A percentile compares a stretch with the other conserved stretches of the same genome.
These are phyloP conservation scores for Zygnema circumcarinatum DNA, from an alignment of 139 green algal species.

Conservation along the genomic window DNA sequence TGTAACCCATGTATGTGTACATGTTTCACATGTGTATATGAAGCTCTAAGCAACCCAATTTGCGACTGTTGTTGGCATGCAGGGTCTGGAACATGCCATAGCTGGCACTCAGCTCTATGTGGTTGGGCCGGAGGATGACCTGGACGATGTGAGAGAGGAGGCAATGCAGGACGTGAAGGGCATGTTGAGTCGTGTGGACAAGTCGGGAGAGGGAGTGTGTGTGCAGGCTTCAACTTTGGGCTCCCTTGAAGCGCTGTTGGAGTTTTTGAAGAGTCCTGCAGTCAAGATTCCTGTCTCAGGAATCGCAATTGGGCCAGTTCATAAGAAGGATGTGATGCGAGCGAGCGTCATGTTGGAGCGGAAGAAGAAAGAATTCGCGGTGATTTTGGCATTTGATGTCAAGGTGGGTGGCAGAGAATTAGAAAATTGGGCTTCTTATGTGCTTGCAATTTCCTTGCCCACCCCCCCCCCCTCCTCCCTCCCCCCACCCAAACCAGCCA, in stretches of 20 bases:
- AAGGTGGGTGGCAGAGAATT: slow-evolving; percentile 57
- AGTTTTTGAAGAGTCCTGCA: slow-evolving; percentile 82
- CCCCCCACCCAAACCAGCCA: no score
- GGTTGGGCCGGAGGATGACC: slow-evolving; percentile 82
- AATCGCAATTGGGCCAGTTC: slow-evolving; percentile 96
- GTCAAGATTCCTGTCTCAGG: slow-evolving; percentile 83
- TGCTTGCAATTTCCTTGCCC: background rate
- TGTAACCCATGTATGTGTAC: no score
- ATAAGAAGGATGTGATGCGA: slow-evolving; percentile 96
- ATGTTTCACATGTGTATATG: no score
- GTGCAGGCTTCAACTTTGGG: slow-evolving; percentile 97
- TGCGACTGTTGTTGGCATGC: no score
- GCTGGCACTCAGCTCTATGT: slow-evolving; percentile 87
- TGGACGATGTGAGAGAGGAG: slow-evolving; percentile 90
- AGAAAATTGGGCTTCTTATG: background rate
- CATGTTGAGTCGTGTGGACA: slow-evolving; percentile 73
- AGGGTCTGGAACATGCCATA: slow-evolving; percentile 89
- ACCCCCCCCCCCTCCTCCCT: slow-evolving; percentile 5
- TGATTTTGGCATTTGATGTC: slow-evolving; percentile 98
- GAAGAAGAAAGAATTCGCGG: slow-evolving; percentile 85
- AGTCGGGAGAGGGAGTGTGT: slow-evolving; percentile 89
- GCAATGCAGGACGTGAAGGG: slow-evolving; percentile 91
- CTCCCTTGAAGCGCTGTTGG: slow-evolving; percentile 96
- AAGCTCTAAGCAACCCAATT: no score
- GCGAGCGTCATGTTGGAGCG: slow-evolving; percentile 97